Conservation (phyloP, 108 stramenopile species). For the Cyclotella kingstonii region DNA sequence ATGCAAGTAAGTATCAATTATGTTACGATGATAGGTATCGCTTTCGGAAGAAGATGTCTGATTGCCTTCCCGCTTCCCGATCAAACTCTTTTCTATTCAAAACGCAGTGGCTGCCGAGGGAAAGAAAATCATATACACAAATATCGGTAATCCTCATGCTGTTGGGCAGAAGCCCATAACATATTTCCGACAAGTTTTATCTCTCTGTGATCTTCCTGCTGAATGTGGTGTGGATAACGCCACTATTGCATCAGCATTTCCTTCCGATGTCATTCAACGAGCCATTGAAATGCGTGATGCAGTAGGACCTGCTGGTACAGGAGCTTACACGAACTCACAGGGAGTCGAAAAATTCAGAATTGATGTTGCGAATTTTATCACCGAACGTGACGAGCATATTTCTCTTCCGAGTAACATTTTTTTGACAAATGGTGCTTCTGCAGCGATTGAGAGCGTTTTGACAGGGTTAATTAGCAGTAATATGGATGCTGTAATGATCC, state of each 20-base stretch:
- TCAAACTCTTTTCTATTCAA: background rate
- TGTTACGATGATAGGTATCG: too few relatives aligned
- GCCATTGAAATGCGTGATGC: slow-evolving; percentile 62
- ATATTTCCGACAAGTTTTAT: slow-evolving; percentile 83
- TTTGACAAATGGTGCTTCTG: slow-evolving; percentile 90
- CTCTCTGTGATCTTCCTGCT: slow-evolving; percentile 84
- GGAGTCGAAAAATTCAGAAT: slow-evolving; percentile 74
- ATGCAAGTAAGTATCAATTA: slow-evolving; percentile 49
- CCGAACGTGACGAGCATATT: slow-evolving; percentile 70
- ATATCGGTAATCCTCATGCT: slow-evolving; percentile 96
- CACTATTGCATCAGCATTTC: slow-evolving; percentile 48
- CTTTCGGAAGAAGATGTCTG: too few relatives aligned
- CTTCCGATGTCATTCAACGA: slow-evolving; percentile 65
- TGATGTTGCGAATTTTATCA: slow-evolving; percentile 62
- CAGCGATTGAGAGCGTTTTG: slow-evolving; percentile 79
- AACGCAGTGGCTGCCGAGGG: slow-evolving; percentile 54
- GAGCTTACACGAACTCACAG: slow-evolving; percentile 76
- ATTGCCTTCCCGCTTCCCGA: too few relatives aligned
- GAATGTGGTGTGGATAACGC: slow-evolving; percentile 68
- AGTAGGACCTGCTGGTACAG: slow-evolving; percentile 67
- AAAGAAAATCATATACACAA: slow-evolving; percentile 70
- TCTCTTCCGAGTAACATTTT: slow-evolving; percentile 81
- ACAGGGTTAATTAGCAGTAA: slow-evolving; percentile 73
- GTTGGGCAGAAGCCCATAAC: slow-evolving; percentile 88
- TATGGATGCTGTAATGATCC: slow-evolving; percentile 87